A percentile compares a stretch with the other conserved stretches of the same genome.
Evolutionary conservation across 192 early-diverging fungal genomes (phyloP).

Genomic region (Obelidium mucronatum): DNA sequence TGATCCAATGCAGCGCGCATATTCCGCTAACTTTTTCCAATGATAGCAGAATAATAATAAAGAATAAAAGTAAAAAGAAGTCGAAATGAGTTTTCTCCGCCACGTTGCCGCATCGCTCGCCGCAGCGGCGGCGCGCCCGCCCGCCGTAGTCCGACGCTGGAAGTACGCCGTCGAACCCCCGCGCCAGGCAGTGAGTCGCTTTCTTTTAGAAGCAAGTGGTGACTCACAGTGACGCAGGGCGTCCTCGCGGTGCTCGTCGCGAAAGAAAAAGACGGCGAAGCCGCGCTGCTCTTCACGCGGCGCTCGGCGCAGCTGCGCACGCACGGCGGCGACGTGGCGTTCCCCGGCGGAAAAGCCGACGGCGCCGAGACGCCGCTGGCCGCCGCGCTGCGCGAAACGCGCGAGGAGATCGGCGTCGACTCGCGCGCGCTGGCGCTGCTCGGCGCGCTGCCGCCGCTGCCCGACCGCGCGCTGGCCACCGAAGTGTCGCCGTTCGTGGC

Average conservation of each 20-base stretch:
- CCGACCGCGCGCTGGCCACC: conserved; percentile 38
- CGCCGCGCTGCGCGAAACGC: conserved; percentile 82
- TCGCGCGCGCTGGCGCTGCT: conserved; percentile 59
- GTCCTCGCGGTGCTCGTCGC: too few species aligned
- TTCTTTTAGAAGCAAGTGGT: too few species aligned
- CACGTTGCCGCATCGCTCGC: too few species aligned
- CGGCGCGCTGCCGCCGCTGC: conserved; percentile 61
- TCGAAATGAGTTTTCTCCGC: too few species aligned
- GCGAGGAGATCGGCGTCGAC: conserved; percentile 76
- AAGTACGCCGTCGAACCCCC: conserved; percentile 3
- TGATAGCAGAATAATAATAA: too few species aligned
- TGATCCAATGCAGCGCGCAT: too few species aligned
- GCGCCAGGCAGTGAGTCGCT: neutral
- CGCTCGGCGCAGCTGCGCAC: conserved; percentile 68
- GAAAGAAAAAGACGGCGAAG: too few species aligned
- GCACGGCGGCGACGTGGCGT: conserved; percentile 75
- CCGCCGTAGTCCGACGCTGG: too few species aligned
- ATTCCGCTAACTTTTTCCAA: too few species aligned
- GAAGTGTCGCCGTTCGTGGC: conserved; percentile 41
- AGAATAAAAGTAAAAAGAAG: too few species aligned
- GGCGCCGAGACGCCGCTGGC: conserved; percentile 60
- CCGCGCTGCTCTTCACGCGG: conserved; percentile 85
- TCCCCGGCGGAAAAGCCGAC: conserved; percentile 61
- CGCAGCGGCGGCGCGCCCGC: too few species aligned
- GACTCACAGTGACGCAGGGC: too few species aligned